A percentile compares a stretch with the other conserved stretches of the same genome.
Evolutionary conservation across 352 stramenopile species (phyloP).

Genomic region (Phytophthora pseudosyringae): DNA sequence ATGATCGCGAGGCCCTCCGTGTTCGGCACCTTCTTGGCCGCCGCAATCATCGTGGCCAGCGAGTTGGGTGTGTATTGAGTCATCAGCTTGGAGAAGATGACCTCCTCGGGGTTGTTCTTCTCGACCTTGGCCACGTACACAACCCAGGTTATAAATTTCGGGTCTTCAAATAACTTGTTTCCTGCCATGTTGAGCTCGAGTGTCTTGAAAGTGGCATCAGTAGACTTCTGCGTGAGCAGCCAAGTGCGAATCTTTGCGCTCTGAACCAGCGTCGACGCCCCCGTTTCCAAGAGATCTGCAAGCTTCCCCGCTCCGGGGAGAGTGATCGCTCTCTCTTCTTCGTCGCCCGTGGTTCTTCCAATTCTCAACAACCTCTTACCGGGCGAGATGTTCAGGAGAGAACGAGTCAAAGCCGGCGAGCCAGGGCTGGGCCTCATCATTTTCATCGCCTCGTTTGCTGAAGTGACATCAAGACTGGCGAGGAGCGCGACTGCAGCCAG

Average conservation of each 20-base stretch:
- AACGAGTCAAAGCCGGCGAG: background rate
- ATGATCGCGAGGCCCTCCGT: background rate
- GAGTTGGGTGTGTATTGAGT: background rate
- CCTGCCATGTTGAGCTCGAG: background rate
- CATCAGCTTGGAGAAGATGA: background rate
- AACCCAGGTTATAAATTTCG: conserved; percentile 1
- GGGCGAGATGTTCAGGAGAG: background rate
- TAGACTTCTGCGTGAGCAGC: background rate
- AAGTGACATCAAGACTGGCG: background rate
- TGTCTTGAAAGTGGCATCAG: background rate
- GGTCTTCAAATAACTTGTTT: background rate
- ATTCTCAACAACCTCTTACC: background rate
- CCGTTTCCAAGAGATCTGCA: background rate
- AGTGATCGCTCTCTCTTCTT: conserved; percentile 3
- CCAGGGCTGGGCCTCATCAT: background rate
- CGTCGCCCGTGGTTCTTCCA: background rate
- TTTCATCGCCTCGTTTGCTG: background rate
- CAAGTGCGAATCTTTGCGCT: background rate
- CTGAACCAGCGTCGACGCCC: background rate
- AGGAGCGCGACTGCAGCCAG: background rate
- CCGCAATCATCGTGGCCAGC: conserved; percentile 3
- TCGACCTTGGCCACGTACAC: conserved; percentile 6
- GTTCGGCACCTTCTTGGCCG: background rate
- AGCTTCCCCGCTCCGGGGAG: background rate
- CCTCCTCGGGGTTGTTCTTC: background rate